Conservation (phyloP, 1,284 basidiomycete genomes). For the Cystobasidium sp. region DNA sequence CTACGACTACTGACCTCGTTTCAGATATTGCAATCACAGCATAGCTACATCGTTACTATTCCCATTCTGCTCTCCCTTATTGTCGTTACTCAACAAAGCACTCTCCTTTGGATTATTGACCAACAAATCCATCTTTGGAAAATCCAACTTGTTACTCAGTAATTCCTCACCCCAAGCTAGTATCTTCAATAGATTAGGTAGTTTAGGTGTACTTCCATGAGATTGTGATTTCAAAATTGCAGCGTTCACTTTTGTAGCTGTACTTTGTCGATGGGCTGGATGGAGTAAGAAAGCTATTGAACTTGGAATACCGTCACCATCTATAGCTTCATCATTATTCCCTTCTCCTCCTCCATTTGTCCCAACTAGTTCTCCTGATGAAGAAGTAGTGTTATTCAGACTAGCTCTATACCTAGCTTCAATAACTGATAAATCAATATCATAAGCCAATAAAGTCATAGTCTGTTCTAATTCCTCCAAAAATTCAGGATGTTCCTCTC, state of each 20-base stretch:
- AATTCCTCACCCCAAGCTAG: conserved; percentile 81
- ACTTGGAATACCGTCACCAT: conserved; percentile 60
- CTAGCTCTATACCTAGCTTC: conserved; percentile 16
- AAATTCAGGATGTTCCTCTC: conserved; percentile 92
- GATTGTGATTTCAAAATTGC: conserved; percentile 90
- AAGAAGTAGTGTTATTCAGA: background rate
- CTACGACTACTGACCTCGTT: background rate
- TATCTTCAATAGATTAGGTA: conserved; percentile 81
- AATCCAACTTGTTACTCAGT: conserved; percentile 30
- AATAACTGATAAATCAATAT: conserved; percentile 64
- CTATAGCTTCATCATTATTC: background rate
- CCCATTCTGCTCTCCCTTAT: conserved; percentile 6
- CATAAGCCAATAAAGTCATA: conserved; percentile 93
- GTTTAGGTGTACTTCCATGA: conserved; percentile 88
- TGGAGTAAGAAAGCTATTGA: conserved; percentile 78
- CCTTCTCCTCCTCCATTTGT: background rate
- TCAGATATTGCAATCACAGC: background rate
- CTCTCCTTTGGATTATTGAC: conserved; percentile 10
- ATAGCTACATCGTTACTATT: conserved; percentile 12
- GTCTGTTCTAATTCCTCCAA: conserved; percentile 88
- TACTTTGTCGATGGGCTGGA: conserved; percentile 84
- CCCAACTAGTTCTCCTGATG: no score
- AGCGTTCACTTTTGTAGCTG: conserved; percentile 87
- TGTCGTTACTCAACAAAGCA: background rate
- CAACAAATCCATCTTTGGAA: conserved; percentile 36